Percentiles rank a stretch among this genome's conserved stretches.
phyloP scores from a whole-genome alignment of 2,329 filamentous ascomycete species.

The Aspergillus terreus region DNA sequence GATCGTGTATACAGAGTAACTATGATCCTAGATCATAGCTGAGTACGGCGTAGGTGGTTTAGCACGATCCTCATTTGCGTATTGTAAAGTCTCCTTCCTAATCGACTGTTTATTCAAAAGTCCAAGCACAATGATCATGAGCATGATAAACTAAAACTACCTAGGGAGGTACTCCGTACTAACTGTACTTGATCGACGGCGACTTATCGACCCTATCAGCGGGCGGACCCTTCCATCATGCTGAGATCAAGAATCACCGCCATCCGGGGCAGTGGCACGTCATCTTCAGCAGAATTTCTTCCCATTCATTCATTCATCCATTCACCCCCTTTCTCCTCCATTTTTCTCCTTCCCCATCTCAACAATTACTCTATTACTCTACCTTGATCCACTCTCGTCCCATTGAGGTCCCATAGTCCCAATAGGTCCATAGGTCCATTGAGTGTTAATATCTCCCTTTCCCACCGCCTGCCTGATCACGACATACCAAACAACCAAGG shows the following conservation, averaged over 20 bases:
- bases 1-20: no score
- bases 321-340: not conserved
- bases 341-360: not conserved
- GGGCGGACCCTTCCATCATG: not conserved
- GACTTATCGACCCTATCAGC: no score
- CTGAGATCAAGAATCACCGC: not conserved
- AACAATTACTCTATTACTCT: not conserved
- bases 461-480: not conserved
- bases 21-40: no score
- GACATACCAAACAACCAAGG: no score
- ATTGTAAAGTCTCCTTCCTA: no score
- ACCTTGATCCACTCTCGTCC: not conserved
- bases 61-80: no score
- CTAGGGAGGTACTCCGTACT: no score
- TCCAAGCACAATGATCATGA: no score
- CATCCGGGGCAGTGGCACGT: not conserved
- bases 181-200: no score
- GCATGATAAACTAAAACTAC: no score
- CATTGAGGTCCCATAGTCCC: not conserved
- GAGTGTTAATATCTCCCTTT: not conserved
- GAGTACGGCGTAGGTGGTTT: no score
- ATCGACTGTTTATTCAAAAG: no score
- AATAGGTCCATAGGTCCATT: not conserved
- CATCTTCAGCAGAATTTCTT: not conserved
- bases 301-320: not conserved